Base-by-base conservation (phyloP, 1,139 yeast genomes). In the Arxiozyma telluris region DNA sequence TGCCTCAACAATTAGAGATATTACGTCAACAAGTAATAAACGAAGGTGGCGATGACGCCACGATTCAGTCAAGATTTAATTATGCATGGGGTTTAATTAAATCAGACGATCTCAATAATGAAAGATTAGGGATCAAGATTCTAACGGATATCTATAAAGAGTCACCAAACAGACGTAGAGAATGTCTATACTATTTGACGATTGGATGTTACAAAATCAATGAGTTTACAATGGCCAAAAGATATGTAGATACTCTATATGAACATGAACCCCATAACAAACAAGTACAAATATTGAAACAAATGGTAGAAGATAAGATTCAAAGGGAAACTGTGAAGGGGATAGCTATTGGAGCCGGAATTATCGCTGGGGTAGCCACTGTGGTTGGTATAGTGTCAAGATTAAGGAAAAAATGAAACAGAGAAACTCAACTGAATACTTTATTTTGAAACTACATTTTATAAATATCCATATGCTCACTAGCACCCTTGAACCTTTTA, bases 51-150 rank as follows among this genome's bases (percentile, higher is more conserved):
- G 95, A 94, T 11, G 75, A 79, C 51, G 91, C 89, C 0, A 77
- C 90, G 0, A 77, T 88, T 0, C 97, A 89, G 68, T 85, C 96
- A 4, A 80, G 83, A 56, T 94, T 94, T 76, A 94, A 93, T 70
- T 88, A 87, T 64, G 96, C 97, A 0, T 94, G 99, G 98, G 98
- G 96, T 1, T 74, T 93, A 53, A 81, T 94, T 58, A 90, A 90
- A 67, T 82, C 96, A 5, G 65, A 71, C 51, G 73, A 76, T 48
- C 75, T 76, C 25, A 76, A 76, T 50, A 84, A 87, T 57, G 96
- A 88, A 65, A 79, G 84, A 60, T 76, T 84, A 53, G 99, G 98
- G 0, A 82, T 94, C 27, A 82, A 80, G 55, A 76, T 91, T 42
- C 75, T 94, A 57, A 79, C 93, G 0, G 83, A 82, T 53, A 79